These are phyloP conservation scores for Podaxis sp. DNA, from an alignment of 768 basidiomycete genomes.

Conservation along the genomic window DNA sequence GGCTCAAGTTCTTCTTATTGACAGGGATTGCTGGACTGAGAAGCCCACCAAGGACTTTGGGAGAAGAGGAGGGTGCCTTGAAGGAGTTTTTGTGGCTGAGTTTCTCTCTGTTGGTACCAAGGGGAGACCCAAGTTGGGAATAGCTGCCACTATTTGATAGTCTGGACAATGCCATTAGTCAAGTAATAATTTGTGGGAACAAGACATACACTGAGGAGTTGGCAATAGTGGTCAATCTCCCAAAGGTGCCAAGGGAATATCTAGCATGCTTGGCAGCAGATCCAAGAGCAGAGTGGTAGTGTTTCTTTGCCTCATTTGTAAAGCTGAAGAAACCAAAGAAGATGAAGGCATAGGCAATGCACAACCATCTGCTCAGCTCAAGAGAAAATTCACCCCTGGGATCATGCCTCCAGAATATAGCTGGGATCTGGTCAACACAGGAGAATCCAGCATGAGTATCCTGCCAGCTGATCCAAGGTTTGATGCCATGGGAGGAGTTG, in stretches of 20 bases:
- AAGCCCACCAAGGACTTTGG: not conserved
- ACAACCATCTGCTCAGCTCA: constrained; percentile 50
- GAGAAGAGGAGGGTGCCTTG: not conserved
- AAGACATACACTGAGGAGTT: constrained; percentile 24
- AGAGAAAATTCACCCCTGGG: constrained; percentile 22
- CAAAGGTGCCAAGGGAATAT: constrained; percentile 22
- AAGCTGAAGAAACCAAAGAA: constrained; percentile 72
- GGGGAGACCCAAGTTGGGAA: not conserved
- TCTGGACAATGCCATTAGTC: constrained; percentile 15
- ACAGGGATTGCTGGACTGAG: not conserved
- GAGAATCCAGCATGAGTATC: constrained; percentile 50
- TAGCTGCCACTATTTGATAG: constrained; percentile 2
- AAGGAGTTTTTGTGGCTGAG: constrained; percentile 1
- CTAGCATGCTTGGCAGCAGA: constrained; percentile 41
- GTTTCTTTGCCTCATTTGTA: constrained; percentile 55
- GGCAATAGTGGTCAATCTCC: constrained; percentile 25
- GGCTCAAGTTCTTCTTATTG: not conserved
- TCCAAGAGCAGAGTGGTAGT: constrained; percentile 43
- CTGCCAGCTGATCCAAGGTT: constrained; percentile 52
- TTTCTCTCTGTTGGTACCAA: not conserved
- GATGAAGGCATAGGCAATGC: constrained; percentile 45
- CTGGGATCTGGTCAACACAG: constrained; percentile 40
- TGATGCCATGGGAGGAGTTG: constrained; percentile 29
- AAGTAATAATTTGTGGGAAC: not conserved
- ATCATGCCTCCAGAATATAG: constrained; percentile 40